Evolutionary conservation across 2,329 filamentous ascomycete species (phyloP), one percentile per base, ranked within the genome.

Genomic region (Alternaria dauci): DNA sequence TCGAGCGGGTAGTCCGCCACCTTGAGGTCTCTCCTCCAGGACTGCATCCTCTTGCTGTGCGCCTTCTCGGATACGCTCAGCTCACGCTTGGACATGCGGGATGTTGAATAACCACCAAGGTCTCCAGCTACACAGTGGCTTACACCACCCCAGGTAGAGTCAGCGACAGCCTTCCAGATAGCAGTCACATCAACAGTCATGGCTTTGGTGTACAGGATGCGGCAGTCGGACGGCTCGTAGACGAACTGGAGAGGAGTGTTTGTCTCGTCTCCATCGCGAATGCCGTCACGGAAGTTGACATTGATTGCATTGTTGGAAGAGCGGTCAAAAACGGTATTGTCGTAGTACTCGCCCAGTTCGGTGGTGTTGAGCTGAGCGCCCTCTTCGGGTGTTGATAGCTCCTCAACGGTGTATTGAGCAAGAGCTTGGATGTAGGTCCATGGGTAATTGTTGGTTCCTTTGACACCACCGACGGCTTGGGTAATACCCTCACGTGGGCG

Each of bases 191-290:
- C 81, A 12, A 81, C 76, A 16, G 86, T 76, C 78, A 87, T 89
- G 8, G 81, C 78, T 50, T 81, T 76, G 0, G 88, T 90, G 63
- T 85, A 89, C 67, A 85, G 86, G 25, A 89, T 78, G 3, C 87
- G 81, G 70, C 88, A 90, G 67, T 90, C 86, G 0, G 88, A 83
- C 1, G 86, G 80, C 69, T 89, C 84, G 63, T 87, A 87, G 3
- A 85, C 78, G 69, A 89, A 90, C 56, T 91, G 88, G 12, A 85
- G 71, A n/a, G 88, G 84, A 0, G 80, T 77, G 20, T 81, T 68
- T 3, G 57, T 64, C 51, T 72, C 68, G 32, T 83, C 81, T 28
- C 78, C 79, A 6, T 80, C 76, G 51, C 80, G 78, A 57, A 83
- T 81, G 42, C 81, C 76, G 58, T 79, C 76, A 36, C 76, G 72